Base-by-base conservation (phyloP, 108 stramenopile species). In the Schizochytrium sp. region DNA sequence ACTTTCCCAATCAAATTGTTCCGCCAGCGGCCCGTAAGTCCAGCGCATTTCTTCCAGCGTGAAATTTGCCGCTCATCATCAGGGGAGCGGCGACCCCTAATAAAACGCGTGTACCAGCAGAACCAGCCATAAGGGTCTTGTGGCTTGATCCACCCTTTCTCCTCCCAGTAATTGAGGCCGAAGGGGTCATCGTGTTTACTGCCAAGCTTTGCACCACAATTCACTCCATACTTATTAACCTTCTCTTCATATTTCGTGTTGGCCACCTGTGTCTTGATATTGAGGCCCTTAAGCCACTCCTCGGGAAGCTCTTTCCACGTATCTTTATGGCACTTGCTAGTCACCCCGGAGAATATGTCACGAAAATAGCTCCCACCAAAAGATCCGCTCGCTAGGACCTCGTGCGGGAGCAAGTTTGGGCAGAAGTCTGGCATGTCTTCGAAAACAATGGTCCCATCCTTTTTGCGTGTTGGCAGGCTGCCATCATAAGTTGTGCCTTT, bases 61-160 rank as follows among this genome's bases (percentile, higher is more conserved):
- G 89, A 87, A n/a, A 98, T 95, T 88, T 99, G 98, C 50, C 98
- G 91, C 4, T 89, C 91, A 90, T 98, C 96, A 87, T 98, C 96
- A 38, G 91, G 89, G 61, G 94, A 96, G 47, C 98, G 91, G 19
- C 98, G 89, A 49, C 98, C 98, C 60, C 94, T 93, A 72, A 97
- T 98, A 46, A 98, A 99, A 38, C 98, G 95, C 92, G 97, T 98
- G 90, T 99, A 99, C 98, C 98, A 99, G 89, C 97, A 96, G 91
- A 99, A 99, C 97, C 97, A 98, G 46, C 98, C 98, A 92, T 97
- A 99, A 2, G 98, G 98, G 92, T 98, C 97, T 4, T 57, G 58
- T 45, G 94, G 93, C n/a, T 90, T 72, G 72, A 97, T 97, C 97
- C 97, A 98, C 28, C 98, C 97, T 44, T 89, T 91, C 12, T 73